A percentile compares a stretch with the other conserved stretches of the same genome.
Conservation (phyloP, 2,329 filamentous ascomycete genomes). For the Arthrocladium fulminans region DNA sequence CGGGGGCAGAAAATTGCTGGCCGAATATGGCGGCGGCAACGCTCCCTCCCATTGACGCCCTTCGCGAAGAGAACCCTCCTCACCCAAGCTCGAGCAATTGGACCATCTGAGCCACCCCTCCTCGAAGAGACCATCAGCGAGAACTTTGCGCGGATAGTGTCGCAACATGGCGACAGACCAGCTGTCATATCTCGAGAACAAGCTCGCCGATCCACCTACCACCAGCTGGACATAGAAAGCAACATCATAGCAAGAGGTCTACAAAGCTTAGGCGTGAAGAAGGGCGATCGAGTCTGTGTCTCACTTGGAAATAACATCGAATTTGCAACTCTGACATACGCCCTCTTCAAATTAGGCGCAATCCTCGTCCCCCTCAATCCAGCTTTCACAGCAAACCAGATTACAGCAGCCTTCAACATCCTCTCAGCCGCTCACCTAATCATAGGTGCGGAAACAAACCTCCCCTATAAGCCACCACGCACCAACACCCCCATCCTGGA, state of each 20-base stretch:
- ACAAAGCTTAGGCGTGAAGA: conserved; percentile 21
- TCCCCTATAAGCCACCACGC: conserved; percentile 56
- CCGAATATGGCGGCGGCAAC: not conserved
- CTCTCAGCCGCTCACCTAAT: conserved; percentile 65
- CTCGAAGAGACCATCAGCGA: conserved; percentile 40
- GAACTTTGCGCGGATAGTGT: conserved; percentile 38
- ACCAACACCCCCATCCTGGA: conserved; percentile 51
- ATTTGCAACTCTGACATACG: conserved; percentile 71
- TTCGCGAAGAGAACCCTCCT: conserved; percentile 10
- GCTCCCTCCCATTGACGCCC: not conserved
- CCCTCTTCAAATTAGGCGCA: conserved; percentile 87
- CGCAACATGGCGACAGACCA: conserved; percentile 36
- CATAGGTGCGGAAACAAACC: conserved; percentile 78
- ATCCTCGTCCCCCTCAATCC: conserved; percentile 91
- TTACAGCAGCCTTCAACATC: conserved; percentile 68
- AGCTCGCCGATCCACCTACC: conserved; percentile 59
- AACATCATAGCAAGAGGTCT: conserved; percentile 22
- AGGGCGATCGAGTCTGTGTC: conserved; percentile 65
- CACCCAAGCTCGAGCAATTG: conserved; percentile 16
- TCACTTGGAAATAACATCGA: conserved; percentile 79
- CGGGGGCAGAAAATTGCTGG: not conserved
- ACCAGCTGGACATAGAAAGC: conserved; percentile 53
- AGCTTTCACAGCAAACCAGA: conserved; percentile 71
- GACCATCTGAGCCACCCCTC: conserved; percentile 31
- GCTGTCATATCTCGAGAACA: conserved; percentile 57